Conservation (phyloP, 192 early-diverging fungal genomes). For the Backusella australiensis region DNA sequence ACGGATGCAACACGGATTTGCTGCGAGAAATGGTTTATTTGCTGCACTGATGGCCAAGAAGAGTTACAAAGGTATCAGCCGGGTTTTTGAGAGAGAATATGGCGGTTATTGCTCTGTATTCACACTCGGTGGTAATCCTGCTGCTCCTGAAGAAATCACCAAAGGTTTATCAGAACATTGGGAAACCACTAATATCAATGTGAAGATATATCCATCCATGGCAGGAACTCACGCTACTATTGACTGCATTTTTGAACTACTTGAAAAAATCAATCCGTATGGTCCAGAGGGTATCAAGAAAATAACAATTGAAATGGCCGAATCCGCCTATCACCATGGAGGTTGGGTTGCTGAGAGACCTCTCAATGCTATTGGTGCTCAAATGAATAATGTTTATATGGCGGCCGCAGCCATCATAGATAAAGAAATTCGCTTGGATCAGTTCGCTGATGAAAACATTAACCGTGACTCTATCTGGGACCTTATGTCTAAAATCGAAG, state of each 20-base stretch:
- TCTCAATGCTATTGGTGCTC: constrained; percentile 13
- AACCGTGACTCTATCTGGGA: constrained; percentile 15
- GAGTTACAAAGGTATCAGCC: constrained; percentile 19
- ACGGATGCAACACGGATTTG: constrained; percentile 26
- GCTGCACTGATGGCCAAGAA: constrained; percentile 18
- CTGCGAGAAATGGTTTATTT: constrained; percentile 15
- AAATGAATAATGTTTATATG: constrained; percentile 22
- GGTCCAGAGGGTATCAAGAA: neutral
- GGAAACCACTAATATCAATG: constrained; percentile 20
- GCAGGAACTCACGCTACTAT: constrained; percentile 23
- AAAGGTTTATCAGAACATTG: constrained; percentile 10
- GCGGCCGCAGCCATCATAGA: constrained; percentile 9
- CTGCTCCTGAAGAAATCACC: neutral
- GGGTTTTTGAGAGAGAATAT: constrained; percentile 18
- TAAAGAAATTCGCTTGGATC: constrained; percentile 1
- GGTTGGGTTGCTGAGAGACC: constrained; percentile 15
- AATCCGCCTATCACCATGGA: constrained; percentile 13
- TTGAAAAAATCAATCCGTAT: neutral
- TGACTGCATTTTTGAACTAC: constrained; percentile 21
- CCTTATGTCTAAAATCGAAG: constrained; percentile 5
- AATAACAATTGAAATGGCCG: constrained; percentile 12
- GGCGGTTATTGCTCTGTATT: constrained; percentile 14
- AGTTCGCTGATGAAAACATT: constrained; percentile 9
- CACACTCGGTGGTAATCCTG: neutral
- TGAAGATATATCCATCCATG: constrained; percentile 21